Evolutionary conservation across 1,284 basidiomycete species (phyloP).

Genomic region (Amylostereum areolatum): DNA sequence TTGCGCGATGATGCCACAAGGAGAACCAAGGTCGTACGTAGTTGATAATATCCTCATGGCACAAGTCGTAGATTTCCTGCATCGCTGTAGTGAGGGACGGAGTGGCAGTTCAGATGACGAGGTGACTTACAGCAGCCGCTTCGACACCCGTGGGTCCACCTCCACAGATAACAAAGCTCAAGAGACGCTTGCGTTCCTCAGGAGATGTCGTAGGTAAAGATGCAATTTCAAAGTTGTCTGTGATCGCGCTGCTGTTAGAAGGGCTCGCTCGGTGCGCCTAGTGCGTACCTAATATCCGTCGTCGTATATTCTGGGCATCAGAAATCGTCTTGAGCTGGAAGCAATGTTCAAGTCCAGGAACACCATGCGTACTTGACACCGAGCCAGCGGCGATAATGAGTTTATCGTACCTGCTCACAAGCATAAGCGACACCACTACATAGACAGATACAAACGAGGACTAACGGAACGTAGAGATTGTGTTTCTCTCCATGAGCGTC

Average conservation of each 20-base stretch:
- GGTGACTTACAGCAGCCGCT: conserved; percentile 57
- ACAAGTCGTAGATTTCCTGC: conserved; percentile 81
- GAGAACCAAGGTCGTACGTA: conserved; percentile 48
- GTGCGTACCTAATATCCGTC: conserved; percentile 74
- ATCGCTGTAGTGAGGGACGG: too few relatives aligned
- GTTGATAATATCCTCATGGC: conserved; percentile 85
- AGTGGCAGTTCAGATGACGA: background rate
- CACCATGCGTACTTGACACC: conserved; percentile 87
- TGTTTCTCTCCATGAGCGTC: conserved; percentile 41
- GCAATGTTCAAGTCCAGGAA: conserved; percentile 88
- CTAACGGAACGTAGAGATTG: conserved; percentile 75
- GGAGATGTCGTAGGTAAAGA: conserved; percentile 84
- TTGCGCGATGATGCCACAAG: background rate
- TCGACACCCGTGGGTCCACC: conserved; percentile 95
- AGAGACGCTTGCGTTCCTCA: conserved; percentile 84
- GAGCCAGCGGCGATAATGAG: conserved; percentile 91
- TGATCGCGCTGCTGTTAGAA: background rate
- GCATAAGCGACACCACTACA: too few relatives aligned
- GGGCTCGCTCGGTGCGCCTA: too few relatives aligned
- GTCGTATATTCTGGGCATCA: conserved; percentile 86
- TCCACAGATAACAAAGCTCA: conserved; percentile 96
- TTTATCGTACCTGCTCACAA: conserved; percentile 67
- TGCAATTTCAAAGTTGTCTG: conserved; percentile 93
- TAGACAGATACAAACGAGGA: conserved; percentile 6
- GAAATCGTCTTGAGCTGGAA: conserved; percentile 94